Conservation (phyloP, 1,284 basidiomycete genomes). For the Papiliotrema flavescens region DNA sequence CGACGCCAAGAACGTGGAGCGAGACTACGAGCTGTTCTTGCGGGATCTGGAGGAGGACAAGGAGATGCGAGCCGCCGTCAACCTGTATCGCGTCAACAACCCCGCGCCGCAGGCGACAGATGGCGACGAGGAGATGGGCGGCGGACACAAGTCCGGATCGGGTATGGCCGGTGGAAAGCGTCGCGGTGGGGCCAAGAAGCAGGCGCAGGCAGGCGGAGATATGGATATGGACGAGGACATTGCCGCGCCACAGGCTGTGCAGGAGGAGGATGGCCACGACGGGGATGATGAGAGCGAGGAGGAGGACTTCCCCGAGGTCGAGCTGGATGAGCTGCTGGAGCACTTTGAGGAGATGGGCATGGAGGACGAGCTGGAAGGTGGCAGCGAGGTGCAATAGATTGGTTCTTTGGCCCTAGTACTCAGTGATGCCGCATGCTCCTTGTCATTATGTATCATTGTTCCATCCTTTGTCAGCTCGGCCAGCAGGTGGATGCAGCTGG, state of each 20-base stretch:
- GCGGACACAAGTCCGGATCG: conserved; percentile 53
- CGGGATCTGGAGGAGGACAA: conserved; percentile 94
- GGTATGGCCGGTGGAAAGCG: conserved; percentile 55
- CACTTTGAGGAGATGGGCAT: conserved; percentile 67
- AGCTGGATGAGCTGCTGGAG: conserved; percentile 84
- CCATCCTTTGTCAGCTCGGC: neutral
- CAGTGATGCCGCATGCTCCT: neutral
- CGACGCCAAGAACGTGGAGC: conserved; percentile 89
- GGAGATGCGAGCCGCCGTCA: conserved; percentile 83
- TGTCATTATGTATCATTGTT: neutral
- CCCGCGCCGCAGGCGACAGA: conserved; percentile 37
- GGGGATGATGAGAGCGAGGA: conserved; percentile 55
- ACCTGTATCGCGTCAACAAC: conserved; percentile 70
- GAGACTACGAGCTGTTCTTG: conserved; percentile 95
- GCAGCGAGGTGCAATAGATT: neutral
- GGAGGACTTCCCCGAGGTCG: conserved; percentile 83
- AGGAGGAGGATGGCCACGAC: conserved; percentile 48
- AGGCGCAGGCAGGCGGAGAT: conserved; percentile 51
- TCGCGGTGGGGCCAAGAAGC: conserved; percentile 51
- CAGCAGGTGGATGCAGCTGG: neutral
- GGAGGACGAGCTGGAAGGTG: conserved; percentile 28
- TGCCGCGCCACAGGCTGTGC: neutral
- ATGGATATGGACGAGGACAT: conserved; percentile 29
- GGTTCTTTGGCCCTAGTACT: neutral
- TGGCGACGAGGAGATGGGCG: conserved; percentile 40